A percentile compares a stretch with the other conserved stretches of the same genome.
Evolutionary conservation across 1,284 basidiomycete genomes (phyloP).

Genomic region (Cryptococcus sp.): DNA sequence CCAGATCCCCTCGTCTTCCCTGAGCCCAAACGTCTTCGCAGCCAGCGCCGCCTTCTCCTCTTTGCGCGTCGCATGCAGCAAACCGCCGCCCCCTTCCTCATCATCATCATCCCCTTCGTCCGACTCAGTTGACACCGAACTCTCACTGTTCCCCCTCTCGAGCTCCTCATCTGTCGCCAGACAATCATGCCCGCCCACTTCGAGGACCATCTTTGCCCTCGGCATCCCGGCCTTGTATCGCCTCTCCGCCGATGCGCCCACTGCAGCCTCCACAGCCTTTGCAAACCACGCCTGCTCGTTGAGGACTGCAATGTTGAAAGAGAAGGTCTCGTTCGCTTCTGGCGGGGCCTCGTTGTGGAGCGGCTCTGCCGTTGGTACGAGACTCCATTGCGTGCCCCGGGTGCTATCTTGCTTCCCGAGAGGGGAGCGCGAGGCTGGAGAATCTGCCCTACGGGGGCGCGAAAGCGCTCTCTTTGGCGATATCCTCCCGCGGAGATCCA

Average conservation of each 20-base stretch:
- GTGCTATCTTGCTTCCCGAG: background rate
- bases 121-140: slow-evolving; percentile 5
- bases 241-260: slow-evolving; percentile 22
- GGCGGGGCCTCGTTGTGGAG: background rate
- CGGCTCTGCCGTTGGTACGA: background rate
- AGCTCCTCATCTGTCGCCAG: slow-evolving; percentile 39
- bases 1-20: slow-evolving; percentile 46
- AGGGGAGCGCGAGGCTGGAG: background rate
- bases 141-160: slow-evolving; percentile 8
- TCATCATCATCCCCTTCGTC: slow-evolving; percentile 19
- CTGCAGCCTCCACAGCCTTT: slow-evolving; percentile 27
- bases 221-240: slow-evolving; percentile 25
- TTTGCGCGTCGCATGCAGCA: slow-evolving; percentile 28
- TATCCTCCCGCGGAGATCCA: no score
- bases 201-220: slow-evolving; percentile 32
- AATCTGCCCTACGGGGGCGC: slow-evolving; percentile 2
- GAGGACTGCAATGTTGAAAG: slow-evolving; percentile 43
- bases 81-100: slow-evolving; percentile 9
- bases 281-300: slow-evolving; percentile 44
- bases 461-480: background rate
- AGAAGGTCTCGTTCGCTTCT: slow-evolving; percentile 17
- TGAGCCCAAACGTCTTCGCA: slow-evolving; percentile 45
- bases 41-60: slow-evolving; percentile 37
- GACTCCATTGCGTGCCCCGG: background rate
- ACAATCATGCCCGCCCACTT: slow-evolving; percentile 39